Evolutionary conservation across 345 rosid genomes (phyloP).

Genomic region (Sisymbrium altissimum): DNA sequence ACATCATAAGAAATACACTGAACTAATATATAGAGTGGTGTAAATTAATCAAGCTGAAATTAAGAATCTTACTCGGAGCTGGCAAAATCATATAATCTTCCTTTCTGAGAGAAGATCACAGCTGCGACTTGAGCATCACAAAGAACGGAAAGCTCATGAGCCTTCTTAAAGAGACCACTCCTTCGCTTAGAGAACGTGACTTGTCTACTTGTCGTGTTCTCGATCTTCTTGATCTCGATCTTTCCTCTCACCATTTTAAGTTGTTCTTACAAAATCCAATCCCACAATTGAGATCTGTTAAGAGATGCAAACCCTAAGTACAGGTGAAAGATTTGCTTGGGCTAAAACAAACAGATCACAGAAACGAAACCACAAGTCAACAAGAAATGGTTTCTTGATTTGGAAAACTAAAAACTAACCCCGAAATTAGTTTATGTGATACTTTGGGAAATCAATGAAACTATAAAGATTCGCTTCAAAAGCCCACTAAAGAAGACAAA

Average conservation of each 20-base stretch:
- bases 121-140: conserved; percentile 56
- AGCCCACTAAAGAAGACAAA: background rate
- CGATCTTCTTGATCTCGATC: conserved; percentile 53
- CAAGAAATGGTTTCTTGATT: conserved; percentile 10
- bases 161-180: conserved; percentile 58
- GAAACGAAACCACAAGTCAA: conserved; percentile 3
- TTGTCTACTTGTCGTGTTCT: conserved; percentile 52
- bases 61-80: conserved; percentile 41
- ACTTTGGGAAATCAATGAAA: background rate
- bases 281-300: background rate
- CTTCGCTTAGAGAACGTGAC: conserved; percentile 57
- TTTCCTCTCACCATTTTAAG: conserved; percentile 54
- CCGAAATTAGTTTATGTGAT: background rate
- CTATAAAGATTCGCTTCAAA: conserved; percentile 1
- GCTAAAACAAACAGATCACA: background rate
- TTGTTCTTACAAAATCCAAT: conserved; percentile 2
- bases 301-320: conserved; percentile 9
- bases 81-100: conserved; percentile 44
- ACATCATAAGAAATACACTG: background rate
- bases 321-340: background rate
- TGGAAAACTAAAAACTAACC: background rate
- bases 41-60: background rate
- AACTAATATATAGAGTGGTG: background rate
- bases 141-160: conserved; percentile 53
- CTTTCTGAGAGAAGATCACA: conserved; percentile 52